Conservation (phyloP, 2,329 filamentous ascomycete species). For the Neonectria sp. region DNA sequence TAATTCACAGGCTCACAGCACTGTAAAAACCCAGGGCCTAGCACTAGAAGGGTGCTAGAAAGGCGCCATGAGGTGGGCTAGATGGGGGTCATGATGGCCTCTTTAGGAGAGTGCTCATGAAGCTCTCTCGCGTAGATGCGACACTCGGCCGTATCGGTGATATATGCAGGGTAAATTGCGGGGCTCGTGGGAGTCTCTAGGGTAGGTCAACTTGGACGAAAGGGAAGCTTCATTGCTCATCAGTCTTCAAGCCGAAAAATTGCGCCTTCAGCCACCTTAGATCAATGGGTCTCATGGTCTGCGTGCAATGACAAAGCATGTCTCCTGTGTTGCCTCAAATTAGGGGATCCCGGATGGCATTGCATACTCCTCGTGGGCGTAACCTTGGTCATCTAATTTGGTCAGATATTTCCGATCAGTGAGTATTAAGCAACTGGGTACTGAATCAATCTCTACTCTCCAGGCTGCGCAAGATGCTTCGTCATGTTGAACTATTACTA, state of each 20-base stretch:
- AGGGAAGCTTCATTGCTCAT: neutral
- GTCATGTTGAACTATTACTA: neutral
- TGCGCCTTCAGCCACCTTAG: neutral
- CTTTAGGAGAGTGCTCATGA: neutral
- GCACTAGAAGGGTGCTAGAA: conserved; percentile 14
- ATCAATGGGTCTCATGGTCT: neutral
- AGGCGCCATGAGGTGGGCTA: neutral
- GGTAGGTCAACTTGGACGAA: neutral
- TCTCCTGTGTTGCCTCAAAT: neutral
- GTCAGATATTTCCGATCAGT: neutral
- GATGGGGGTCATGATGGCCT: conserved; percentile 1
- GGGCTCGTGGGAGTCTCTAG: neutral
- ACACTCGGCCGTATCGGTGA: neutral
- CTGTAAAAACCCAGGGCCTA: neutral
- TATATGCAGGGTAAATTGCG: neutral
- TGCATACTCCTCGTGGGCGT: neutral
- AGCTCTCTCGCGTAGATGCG: neutral
- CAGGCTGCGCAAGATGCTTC: neutral
- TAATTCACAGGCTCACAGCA: neutral
- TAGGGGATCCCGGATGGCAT: neutral
- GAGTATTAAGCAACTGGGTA: neutral
- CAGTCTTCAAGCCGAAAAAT: neutral
- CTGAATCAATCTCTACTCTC: neutral
- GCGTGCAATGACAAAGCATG: neutral
- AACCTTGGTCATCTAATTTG: no score